phyloP scores from a whole-genome alignment of 139 green algal genomes.

The Microglena sp. region DNA sequence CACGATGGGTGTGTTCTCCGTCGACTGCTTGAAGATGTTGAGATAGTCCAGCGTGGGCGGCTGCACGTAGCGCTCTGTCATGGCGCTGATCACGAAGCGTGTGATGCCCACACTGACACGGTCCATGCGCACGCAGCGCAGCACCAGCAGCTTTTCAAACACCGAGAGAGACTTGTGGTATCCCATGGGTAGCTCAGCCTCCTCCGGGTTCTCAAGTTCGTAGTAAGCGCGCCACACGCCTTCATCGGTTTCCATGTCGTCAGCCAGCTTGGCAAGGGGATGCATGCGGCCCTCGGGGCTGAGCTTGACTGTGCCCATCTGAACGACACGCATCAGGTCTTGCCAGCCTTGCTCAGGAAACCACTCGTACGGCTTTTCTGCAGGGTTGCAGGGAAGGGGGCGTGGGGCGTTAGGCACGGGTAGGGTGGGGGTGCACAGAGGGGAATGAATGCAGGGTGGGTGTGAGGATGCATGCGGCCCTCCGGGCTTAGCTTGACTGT shows the following conservation, averaged over 20 bases:
- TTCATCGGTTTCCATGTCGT: constrained; percentile 59
- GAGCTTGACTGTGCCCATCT: constrained; percentile 34
- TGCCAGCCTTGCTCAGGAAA: constrained; percentile 71
- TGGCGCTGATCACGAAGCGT: constrained; percentile 51
- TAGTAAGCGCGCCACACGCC: constrained; percentile 56
- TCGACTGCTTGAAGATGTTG: constrained; percentile 61
- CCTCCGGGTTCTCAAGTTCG: constrained; percentile 49
- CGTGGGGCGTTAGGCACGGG: neutral
- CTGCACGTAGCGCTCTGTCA: constrained; percentile 55
- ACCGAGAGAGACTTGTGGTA: constrained; percentile 39
- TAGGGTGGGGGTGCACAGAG: neutral
- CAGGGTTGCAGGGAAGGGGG: too few species aligned
- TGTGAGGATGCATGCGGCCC: constrained; percentile 18
- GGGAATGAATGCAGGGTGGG: too few species aligned
- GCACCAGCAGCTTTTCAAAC: constrained; percentile 73
- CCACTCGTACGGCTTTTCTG: too few species aligned
- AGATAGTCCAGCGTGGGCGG: constrained; percentile 71
- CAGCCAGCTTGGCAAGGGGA: constrained; percentile 28
- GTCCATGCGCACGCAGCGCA: constrained; percentile 77
- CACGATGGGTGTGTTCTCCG: constrained; percentile 64
- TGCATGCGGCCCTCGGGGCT: constrained; percentile 20
- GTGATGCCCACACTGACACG: constrained; percentile 67
- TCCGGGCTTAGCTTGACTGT: constrained; percentile 21
- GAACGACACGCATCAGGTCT: constrained; percentile 62
- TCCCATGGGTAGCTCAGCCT: constrained; percentile 38